phyloP scores from a whole-genome alignment of 1,284 basidiomycete genomes.

The Cystobasidium pallidum region DNA sequence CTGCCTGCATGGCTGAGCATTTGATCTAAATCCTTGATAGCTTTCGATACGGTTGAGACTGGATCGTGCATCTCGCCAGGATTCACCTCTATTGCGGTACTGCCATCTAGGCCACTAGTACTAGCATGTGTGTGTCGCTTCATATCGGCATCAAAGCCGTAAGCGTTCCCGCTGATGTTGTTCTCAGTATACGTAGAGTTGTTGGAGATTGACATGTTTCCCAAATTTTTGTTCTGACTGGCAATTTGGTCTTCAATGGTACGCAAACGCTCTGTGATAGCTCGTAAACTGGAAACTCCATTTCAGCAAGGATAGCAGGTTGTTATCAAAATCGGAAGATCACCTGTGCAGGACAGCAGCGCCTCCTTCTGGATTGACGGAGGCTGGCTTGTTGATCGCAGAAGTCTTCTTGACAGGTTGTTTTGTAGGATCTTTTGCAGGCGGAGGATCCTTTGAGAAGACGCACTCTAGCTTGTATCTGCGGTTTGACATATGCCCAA shows the following conservation, averaged over 20 bases:
- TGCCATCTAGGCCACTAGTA: not conserved
- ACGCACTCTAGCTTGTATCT: conserved; percentile 43
- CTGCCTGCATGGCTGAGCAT: conserved; percentile 11
- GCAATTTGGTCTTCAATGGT: conserved; percentile 41
- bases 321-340: too few species aligned
- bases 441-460: conserved; percentile 34
- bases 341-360: conserved; percentile 42
- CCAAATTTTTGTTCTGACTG: conserved; percentile 8
- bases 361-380: conserved; percentile 32
- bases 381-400: conserved; percentile 21
- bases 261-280: conserved; percentile 39
- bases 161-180: not conserved
- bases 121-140: conserved; percentile 4
- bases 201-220: not conserved
- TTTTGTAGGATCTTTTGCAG: conserved; percentile 22
- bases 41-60: conserved; percentile 30
- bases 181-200: not conserved
- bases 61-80: conserved; percentile 26
- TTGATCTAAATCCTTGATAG: conserved; percentile 35
- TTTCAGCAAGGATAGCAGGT: too few species aligned
- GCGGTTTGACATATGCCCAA: not conserved
- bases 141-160: conserved; percentile 39
- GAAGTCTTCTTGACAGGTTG: conserved; percentile 31
- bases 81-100: not conserved
- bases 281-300: conserved; percentile 23